Percentiles rank a stretch among this genome's conserved stretches.
Evolutionary conservation across 805 yeast species (phyloP).

Genomic region (Yamadazyma philogaea): DNA sequence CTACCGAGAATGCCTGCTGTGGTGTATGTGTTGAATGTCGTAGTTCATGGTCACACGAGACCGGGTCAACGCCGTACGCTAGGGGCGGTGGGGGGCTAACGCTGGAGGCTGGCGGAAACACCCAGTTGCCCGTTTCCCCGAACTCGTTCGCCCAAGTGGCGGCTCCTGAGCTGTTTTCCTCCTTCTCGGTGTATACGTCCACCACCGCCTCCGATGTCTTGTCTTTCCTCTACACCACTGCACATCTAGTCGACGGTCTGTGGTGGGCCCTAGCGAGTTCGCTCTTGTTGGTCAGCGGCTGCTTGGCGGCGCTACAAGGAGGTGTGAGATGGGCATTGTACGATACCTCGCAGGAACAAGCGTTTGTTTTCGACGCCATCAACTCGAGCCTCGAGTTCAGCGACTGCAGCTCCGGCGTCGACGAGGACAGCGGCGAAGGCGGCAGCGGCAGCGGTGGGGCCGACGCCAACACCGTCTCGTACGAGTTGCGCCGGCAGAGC

Average conservation of each 20-base stretch:
- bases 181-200: background rate
- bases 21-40: background rate
- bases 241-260: background rate
- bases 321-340: background rate
- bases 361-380: background rate
- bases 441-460: background rate
- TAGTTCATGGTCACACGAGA: background rate
- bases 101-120: background rate
- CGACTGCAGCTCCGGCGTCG: background rate
- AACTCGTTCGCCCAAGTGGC: background rate
- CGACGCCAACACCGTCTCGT: background rate
- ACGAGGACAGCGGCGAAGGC: background rate
- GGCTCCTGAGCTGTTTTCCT: background rate
- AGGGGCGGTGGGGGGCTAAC: no score
- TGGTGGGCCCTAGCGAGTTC: background rate
- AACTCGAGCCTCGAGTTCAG: background rate
- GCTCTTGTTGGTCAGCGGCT: background rate
- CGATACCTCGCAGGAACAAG: background rate
- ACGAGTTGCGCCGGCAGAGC: conserved; percentile 6
- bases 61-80: background rate
- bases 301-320: background rate
- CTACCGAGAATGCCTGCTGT: background rate
- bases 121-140: background rate
- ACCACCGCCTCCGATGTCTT: background rate
- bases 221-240: background rate